Percentiles rank a stretch among this genome's conserved stretches.
Evolutionary conservation across 371 early-diverging fungal species (phyloP).

Genomic region (Basidiobolus meristosporus): DNA sequence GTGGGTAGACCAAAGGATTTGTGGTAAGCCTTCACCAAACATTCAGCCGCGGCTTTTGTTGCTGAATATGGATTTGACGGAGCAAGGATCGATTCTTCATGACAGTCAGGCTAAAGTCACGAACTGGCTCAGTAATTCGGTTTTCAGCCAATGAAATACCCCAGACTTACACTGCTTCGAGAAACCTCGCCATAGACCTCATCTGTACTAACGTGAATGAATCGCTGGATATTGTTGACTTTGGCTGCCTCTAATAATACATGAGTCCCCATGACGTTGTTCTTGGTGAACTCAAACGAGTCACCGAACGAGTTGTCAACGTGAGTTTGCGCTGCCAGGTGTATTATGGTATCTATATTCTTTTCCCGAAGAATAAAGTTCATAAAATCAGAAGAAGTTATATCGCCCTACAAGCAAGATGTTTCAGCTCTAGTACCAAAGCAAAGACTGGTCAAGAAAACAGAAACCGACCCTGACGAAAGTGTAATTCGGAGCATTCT

Average conservation of each 20-base stretch:
- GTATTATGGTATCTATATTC: conserved; percentile 56
- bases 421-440: not conserved
- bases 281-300: conserved; percentile 67
- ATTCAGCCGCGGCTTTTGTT: conserved; percentile 79
- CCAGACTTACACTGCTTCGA: conserved; percentile 17
- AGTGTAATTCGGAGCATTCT: conserved; percentile 27
- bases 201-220: conserved; percentile 72
- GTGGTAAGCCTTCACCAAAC: conserved; percentile 58
- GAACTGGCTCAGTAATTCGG: not conserved
- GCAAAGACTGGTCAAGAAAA: not conserved
- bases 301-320: conserved; percentile 82
- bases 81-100: conserved; percentile 43
- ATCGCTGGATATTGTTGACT: conserved; percentile 24
- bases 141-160: not conserved
- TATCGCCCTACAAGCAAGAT: conserved; percentile 32
- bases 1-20: conserved; percentile 65
- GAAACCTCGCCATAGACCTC: conserved; percentile 74
- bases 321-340: conserved; percentile 73
- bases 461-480: conserved; percentile 37
- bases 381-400: conserved; percentile 47
- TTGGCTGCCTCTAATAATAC: conserved; percentile 67
- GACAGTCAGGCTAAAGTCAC: conserved; percentile 29
- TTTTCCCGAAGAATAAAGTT: conserved; percentile 42
- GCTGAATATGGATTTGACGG: conserved; percentile 81
- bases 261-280: conserved; percentile 77